A percentile compares a stretch with the other conserved stretches of the same genome.
Conservation (phyloP, 805 yeast genomes). For the Wickerhamiella dianesei region DNA sequence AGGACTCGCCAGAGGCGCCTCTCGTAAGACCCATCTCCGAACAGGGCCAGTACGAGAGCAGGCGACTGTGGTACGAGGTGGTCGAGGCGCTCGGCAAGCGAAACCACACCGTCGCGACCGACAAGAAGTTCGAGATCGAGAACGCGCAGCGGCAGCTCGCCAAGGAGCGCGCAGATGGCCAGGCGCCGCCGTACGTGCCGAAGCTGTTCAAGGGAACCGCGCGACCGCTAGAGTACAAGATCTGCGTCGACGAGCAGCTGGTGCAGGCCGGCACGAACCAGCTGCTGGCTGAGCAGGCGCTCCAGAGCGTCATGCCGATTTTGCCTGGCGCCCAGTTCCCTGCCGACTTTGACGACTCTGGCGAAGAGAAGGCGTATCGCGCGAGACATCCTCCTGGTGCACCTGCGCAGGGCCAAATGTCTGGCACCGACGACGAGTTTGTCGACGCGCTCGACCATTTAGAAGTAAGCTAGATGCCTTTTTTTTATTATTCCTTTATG, state of each 20-base stretch:
- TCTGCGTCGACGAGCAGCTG: constrained; percentile 44
- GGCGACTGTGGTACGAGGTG: constrained; percentile 73
- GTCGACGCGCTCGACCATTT: constrained; percentile 2
- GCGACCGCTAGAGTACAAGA: constrained; percentile 43
- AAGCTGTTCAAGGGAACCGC: constrained; percentile 47
- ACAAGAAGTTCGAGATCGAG: constrained; percentile 77
- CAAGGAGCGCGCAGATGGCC: constrained; percentile 62
- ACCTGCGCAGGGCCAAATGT: constrained; percentile 3
- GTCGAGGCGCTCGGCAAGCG: constrained; percentile 66
- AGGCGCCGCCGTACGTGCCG: constrained; percentile 53
- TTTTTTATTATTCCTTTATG: not conserved
- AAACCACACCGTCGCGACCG: constrained; percentile 74
- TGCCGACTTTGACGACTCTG: constrained; percentile 55
- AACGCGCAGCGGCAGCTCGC: constrained; percentile 69
- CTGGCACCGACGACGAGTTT: not conserved
- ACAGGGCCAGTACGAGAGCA: constrained; percentile 71
- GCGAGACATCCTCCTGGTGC: not conserved
- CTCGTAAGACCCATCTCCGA: constrained; percentile 62
- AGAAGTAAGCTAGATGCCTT: not conserved
- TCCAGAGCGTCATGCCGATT: constrained; percentile 60
- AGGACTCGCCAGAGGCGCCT: constrained; percentile 37
- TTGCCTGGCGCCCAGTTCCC: constrained; percentile 68
- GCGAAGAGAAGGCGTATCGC: constrained; percentile 35
- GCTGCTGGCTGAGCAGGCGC: constrained; percentile 40
- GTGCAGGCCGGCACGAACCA: constrained; percentile 32